Percentiles rank a stretch among this genome's conserved stretches.
Evolutionary conservation across 805 yeast genomes (phyloP).

Genomic region (Ogataea pilisensis): DNA sequence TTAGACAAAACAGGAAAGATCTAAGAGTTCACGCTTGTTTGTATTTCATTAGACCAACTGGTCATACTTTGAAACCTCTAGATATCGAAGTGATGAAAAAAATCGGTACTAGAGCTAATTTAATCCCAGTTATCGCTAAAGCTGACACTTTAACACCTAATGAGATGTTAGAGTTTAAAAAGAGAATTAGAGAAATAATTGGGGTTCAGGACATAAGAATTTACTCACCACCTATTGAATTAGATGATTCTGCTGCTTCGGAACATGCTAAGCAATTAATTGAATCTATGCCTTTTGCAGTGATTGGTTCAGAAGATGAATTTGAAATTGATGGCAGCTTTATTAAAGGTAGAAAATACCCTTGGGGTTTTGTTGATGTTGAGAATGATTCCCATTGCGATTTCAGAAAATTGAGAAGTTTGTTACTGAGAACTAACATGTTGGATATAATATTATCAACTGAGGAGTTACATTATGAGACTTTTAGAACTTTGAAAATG

Average conservation of each 20-base stretch:
- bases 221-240: constrained; percentile 78
- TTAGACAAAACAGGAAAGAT: constrained; percentile 62
- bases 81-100: constrained; percentile 88
- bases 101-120: constrained; percentile 72
- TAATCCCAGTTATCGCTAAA: constrained; percentile 86
- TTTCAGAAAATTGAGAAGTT: constrained; percentile 73
- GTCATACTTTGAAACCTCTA: constrained; percentile 80
- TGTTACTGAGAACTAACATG: constrained; percentile 78
- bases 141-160: constrained; percentile 76
- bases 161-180: constrained; percentile 66
- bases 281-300: constrained; percentile 83
- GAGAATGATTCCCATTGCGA: constrained; percentile 86
- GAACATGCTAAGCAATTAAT: constrained; percentile 78
- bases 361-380: constrained; percentile 88
- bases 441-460: constrained; percentile 78
- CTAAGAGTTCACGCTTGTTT: constrained; percentile 87
- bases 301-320: constrained; percentile 74
- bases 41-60: constrained; percentile 88
- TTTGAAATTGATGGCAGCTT: constrained; percentile 59
- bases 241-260: constrained; percentile 68
- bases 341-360: constrained; percentile 79
- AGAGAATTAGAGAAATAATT: constrained; percentile 75
- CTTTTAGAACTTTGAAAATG: constrained; percentile 69
- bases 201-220: constrained; percentile 80
- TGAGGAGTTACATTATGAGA: constrained; percentile 75